Evolutionary conservation across 805 yeast genomes (phyloP), one percentile per base, ranked within the genome.

Genomic region (Kluyveromyces aestuarii): DNA sequence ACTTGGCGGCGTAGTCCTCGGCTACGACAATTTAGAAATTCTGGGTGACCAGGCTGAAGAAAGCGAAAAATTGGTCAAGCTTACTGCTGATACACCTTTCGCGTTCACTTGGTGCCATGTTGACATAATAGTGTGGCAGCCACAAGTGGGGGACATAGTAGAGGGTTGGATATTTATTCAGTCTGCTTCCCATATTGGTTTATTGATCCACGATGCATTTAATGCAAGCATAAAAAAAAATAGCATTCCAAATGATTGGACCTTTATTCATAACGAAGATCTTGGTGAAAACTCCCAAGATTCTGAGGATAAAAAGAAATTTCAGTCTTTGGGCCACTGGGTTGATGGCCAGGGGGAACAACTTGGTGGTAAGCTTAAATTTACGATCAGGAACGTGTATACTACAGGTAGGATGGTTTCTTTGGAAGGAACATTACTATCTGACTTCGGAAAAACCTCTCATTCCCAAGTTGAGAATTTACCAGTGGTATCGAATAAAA

Each of bases 121-220:
- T 8, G 93, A 88, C 47, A 73, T 93, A 44, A 73, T 88, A 48
- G 78, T 89, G 44, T 93, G 99, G 98, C 80, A 77, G 58, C 99
- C 99, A 5, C 79, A 79, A 57, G 72, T 80, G n/a, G 96, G 95
- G 4, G 97, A 93, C 61, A 69, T 75, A 1, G 69, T 93, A 17
- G 95, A 90, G 65, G 99, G 99, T 11, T 77, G 81, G 72, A 76
- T 84, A 48, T 88, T 87, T 70, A 82, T 91, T 79, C 97, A 91
- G 71, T 83, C 96, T 2, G 96, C 95, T 16, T 84, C 96, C 8
- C 99, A 93, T 63, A 84, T 93, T 58, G 98, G 97, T 51, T 72
- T 93, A 52, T 75, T 93, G 55, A 74, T 93, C 45, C 90, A 87
- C 64, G 98, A 93, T 68, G 87, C 95, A 1, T 93, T 93, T 72